Conservation (phyloP, 768 basidiomycete genomes). For the Pleurotus platypus region DNA sequence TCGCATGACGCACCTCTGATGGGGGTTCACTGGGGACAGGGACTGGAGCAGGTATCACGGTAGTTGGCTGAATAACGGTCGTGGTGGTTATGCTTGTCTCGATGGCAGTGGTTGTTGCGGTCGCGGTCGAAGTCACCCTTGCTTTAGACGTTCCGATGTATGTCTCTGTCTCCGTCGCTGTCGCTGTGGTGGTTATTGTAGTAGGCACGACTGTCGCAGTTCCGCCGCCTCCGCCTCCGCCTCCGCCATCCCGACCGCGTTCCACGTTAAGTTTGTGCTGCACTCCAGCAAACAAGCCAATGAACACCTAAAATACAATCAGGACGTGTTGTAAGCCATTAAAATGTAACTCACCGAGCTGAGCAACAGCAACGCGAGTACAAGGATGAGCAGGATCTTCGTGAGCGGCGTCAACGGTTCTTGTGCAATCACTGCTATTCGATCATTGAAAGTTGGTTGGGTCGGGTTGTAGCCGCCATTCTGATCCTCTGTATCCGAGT, state of each 20-base stretch:
- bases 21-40: slow-evolving; percentile 22
- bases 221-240: slow-evolving; percentile 16
- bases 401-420: slow-evolving; percentile 83
- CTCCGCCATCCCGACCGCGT: slow-evolving; percentile 31
- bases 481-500: slow-evolving; percentile 29
- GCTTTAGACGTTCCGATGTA: slow-evolving; percentile 27
- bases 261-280: slow-evolving; percentile 69
- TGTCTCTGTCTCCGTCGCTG: slow-evolving; percentile 22
- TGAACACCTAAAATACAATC: slow-evolving; percentile 53
- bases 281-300: slow-evolving; percentile 90
- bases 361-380: slow-evolving; percentile 75
- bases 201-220: slow-evolving; percentile 17
- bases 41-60: slow-evolving; percentile 34
- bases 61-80: slow-evolving; percentile 37
- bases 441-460: slow-evolving; percentile 33
- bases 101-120: slow-evolving; percentile 13
- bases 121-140: slow-evolving; percentile 22
- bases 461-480: slow-evolving; percentile 23
- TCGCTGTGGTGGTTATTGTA: slow-evolving; percentile 35
- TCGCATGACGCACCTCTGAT: slow-evolving; percentile 16
- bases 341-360: slow-evolving; percentile 45
- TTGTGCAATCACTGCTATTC: slow-evolving; percentile 54
- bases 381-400: slow-evolving; percentile 73
- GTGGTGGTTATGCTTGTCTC: slow-evolving; percentile 27
- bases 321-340: neutral